Evolutionary conservation across 1,284 basidiomycete species (phyloP).

Genomic region (Boletus smithii): DNA sequence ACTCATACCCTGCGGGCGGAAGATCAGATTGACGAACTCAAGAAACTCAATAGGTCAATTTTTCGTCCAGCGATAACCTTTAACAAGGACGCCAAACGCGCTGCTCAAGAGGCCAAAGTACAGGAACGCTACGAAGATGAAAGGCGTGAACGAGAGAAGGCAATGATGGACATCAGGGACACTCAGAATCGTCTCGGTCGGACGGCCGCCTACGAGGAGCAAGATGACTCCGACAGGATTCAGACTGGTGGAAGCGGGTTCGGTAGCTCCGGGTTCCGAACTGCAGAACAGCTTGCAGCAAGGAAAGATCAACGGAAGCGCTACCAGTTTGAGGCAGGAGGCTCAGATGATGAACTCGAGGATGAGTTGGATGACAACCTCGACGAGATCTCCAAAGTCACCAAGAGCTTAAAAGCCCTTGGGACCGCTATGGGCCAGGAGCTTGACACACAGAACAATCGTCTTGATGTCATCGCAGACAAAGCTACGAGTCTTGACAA

Average conservation of each 20-base stretch:
- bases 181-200: slow-evolving; percentile 83
- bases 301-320: slow-evolving; percentile 74
- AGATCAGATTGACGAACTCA: slow-evolving; percentile 93
- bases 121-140: slow-evolving; percentile 89
- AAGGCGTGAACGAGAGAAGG: slow-evolving; percentile 79
- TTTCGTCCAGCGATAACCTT: slow-evolving; percentile 90
- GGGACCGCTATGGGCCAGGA: slow-evolving; percentile 84
- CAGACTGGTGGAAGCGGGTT: slow-evolving; percentile 31
- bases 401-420: slow-evolving; percentile 81
- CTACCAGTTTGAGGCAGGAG: slow-evolving; percentile 94
- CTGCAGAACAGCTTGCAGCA: slow-evolving; percentile 45
- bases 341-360: slow-evolving; percentile 94
- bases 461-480: slow-evolving; percentile 65
- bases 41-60: slow-evolving; percentile 91
- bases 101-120: slow-evolving; percentile 87
- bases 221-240: slow-evolving; percentile 45
- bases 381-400: slow-evolving; percentile 81
- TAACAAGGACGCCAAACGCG: slow-evolving; percentile 90
- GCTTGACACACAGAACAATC: slow-evolving; percentile 70
- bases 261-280: slow-evolving; percentile 42
- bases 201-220: slow-evolving; percentile 61
- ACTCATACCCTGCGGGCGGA: slow-evolving; percentile 86
- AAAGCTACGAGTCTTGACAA: slow-evolving; percentile 68
- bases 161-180: slow-evolving; percentile 82
- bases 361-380: slow-evolving; percentile 90